Percentiles rank a stretch among this genome's conserved stretches.
These are phyloP conservation scores for Globisporangium cylindrosporum DNA, from an alignment of 352 stramenopile genomes.

Conservation along the genomic window DNA sequence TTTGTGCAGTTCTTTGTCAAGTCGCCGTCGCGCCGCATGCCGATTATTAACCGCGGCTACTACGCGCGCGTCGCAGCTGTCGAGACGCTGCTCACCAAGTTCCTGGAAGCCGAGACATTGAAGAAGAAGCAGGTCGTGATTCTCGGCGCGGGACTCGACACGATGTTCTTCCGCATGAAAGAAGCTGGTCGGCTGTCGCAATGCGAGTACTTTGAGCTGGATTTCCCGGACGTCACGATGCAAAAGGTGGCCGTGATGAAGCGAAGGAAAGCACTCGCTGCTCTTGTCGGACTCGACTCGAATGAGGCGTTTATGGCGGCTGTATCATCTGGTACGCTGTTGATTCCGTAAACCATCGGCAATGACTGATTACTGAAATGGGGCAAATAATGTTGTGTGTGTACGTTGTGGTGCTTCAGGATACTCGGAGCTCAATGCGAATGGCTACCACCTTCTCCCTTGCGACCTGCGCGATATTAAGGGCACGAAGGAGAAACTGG, in stretches of 20 bases:
- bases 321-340: conserved; percentile 37
- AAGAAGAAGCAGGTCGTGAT: conserved; percentile 76
- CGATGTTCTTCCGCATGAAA: conserved; percentile 82
- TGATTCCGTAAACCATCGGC: not conserved
- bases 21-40: conserved; percentile 77
- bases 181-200: conserved; percentile 26
- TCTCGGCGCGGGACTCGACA: conserved; percentile 77
- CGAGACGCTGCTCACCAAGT: conserved; percentile 66
- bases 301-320: conserved; percentile 48
- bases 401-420: conserved; percentile 16
- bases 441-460: conserved; percentile 75
- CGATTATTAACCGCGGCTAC: conserved; percentile 88
- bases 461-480: conserved; percentile 72
- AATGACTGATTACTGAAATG: not conserved
- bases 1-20: conserved; percentile 86
- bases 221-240: conserved; percentile 77
- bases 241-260: conserved; percentile 81
- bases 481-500: conserved; percentile 49
- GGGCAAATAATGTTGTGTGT: not conserved
- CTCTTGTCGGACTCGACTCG: conserved; percentile 37
- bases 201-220: conserved; percentile 84
- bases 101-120: conserved; percentile 30
- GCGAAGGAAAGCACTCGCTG: conserved; percentile 53
- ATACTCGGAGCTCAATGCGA: conserved; percentile 61
- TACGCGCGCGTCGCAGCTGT: conserved; percentile 79